Conservation (phyloP, 2,329 filamentous ascomycete species). For the Hypocreales sp. region DNA sequence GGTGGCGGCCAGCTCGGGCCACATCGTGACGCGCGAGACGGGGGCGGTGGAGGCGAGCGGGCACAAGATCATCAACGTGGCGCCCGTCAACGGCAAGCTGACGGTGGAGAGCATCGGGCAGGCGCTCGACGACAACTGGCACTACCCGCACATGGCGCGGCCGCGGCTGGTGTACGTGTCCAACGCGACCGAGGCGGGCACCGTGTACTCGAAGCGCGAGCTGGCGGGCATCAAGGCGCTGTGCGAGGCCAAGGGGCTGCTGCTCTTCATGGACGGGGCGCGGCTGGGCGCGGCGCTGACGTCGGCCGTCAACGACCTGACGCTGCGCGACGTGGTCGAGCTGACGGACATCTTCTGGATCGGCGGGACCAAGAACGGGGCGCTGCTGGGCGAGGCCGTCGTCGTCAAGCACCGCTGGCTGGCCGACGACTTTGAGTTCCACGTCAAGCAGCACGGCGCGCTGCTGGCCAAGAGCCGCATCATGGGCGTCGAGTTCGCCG, state of each 20-base stretch:
- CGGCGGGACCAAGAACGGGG: conserved; percentile 35
- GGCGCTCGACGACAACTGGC: conserved; percentile 29
- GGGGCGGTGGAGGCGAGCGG: conserved; percentile 34
- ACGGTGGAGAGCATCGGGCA: conserved; percentile 24
- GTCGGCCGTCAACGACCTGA: conserved; percentile 25
- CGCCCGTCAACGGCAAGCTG: conserved; percentile 28
- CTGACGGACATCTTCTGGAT: conserved; percentile 39
- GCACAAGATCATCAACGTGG: conserved; percentile 34
- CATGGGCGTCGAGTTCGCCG: conserved; percentile 32
- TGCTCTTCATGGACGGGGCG: conserved; percentile 32
- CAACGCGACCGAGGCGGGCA: conserved; percentile 34
- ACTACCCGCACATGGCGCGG: conserved; percentile 35
- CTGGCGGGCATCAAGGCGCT: conserved; percentile 23
- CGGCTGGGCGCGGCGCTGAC: conserved; percentile 27
- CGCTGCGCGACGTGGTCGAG: conserved; percentile 25
- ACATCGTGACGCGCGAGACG: conserved; percentile 32
- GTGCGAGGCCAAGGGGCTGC: conserved; percentile 23
- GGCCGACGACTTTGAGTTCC: conserved; percentile 31
- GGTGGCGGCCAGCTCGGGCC: conserved; percentile 30
- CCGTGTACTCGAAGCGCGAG: conserved; percentile 27
- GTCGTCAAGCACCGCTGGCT: conserved; percentile 26
- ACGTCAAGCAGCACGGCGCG: conserved; percentile 34
- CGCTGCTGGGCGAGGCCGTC: conserved; percentile 32
- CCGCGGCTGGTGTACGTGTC: conserved; percentile 35
- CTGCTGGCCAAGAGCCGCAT: conserved; percentile 32